Conservation (phyloP, 1,284 basidiomycete species). For the Ustilago crameri region DNA sequence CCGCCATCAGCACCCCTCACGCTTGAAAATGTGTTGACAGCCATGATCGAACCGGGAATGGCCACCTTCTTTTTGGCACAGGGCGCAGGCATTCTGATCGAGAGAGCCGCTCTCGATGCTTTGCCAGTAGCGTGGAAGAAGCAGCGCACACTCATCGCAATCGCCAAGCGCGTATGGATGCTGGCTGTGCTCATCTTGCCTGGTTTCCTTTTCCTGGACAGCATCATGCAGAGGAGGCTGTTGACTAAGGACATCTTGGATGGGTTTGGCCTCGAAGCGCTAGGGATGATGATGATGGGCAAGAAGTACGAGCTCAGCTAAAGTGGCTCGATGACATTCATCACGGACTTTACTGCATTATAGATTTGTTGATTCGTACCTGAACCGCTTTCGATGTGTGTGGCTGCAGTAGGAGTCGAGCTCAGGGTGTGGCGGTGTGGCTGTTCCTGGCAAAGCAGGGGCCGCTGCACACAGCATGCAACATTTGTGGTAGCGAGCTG, state of each 20-base stretch:
- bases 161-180: conserved; percentile 31
- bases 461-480: too few species aligned
- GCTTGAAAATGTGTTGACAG: conserved; percentile 1
- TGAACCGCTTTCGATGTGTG: too few species aligned
- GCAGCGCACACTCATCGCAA: conserved; percentile 8
- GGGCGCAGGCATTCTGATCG: conserved; percentile 24
- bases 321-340: neutral
- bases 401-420: too few species aligned
- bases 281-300: conserved; percentile 30
- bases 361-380: neutral
- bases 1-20: neutral
- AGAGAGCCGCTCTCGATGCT: conserved; percentile 23
- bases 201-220: conserved; percentile 30
- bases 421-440: too few species aligned
- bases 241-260: conserved; percentile 35
- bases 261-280: conserved; percentile 16
- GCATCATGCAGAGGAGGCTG: conserved; percentile 17
- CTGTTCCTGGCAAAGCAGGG: too few species aligned
- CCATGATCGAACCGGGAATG: conserved; percentile 36
- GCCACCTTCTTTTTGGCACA: conserved; percentile 37
- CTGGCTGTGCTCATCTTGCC: conserved; percentile 18
- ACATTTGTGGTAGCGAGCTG: too few species aligned
- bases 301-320: conserved; percentile 20
- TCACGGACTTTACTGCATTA: neutral
- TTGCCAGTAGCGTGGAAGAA: conserved; percentile 19